Evolutionary conservation across 345 rosid species (phyloP), one percentile per base, ranked within the genome.

Genomic region (Citrus cavaleriei): DNA sequence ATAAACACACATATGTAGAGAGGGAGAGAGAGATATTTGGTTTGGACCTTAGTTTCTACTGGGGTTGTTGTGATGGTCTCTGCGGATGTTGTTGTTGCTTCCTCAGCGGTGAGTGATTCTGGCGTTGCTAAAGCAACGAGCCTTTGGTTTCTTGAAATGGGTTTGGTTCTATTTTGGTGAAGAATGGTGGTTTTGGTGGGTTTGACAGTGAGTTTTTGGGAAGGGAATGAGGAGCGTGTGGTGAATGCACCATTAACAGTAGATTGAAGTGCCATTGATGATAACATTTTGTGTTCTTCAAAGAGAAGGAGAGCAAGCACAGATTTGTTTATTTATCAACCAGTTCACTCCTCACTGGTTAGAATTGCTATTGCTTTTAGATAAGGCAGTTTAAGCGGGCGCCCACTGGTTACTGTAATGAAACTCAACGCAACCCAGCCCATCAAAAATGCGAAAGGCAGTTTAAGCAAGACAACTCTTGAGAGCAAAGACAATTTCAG

Each of bases 181-280:
- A 30, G 70, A 81, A 65, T 3, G 34, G 68, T 5, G 69, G 75
- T 10, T 62, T 70, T 84, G 68, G 37, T 58, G 10, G 82, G 32
- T 49, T 68, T 81, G 24, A 59, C 42, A 55, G 34, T 57, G 46
- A 83, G 71, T 34, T 73, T 82, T 25, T 74, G 81, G 54, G 35
- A 40, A 35, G 84, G 81, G 55, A 86, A 65, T 35, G 81, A 75
- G 22, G 76, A 60, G 34, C 32, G 65, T 32, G 80, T 76, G 64
- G 83, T 72, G 70, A 88, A 82, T 73, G 81, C 64, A 73, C 54
- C 24, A 27, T 42, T 70, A 12, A 78, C 22, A 51, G 79, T 38
- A 58, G 81, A 81, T 38, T 87, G 91, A 42, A 84, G 73, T 38
- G 90, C 85, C 85, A 86, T 84, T 78, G 91, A 81, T 34, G 91